Percentiles rank a stretch among this genome's conserved stretches.
Conservation (phyloP, 1,284 basidiomycete genomes). For the Porogramme epimiltina region DNA sequence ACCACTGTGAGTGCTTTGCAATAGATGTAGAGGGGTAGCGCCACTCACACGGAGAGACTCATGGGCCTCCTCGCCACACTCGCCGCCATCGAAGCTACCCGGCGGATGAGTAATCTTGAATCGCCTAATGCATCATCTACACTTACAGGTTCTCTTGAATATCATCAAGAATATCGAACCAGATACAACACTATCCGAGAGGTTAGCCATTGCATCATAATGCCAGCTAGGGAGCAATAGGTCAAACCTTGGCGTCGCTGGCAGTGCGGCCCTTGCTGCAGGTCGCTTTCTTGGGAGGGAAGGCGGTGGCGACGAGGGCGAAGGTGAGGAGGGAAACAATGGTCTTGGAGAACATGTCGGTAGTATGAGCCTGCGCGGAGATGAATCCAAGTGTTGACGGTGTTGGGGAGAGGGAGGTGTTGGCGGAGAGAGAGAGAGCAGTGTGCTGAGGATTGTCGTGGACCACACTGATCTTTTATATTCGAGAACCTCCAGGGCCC, state of each 20-base stretch:
- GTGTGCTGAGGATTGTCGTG: background rate
- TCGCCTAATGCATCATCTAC: background rate
- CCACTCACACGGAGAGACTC: conserved; percentile 21
- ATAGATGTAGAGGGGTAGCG: background rate
- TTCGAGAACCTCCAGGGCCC: too few species aligned
- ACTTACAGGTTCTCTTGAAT: conserved; percentile 14
- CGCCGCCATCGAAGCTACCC: conserved; percentile 12
- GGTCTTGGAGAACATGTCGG: conserved; percentile 14
- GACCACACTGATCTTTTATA: background rate
- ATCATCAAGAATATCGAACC: conserved; percentile 19
- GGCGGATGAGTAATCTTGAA: background rate
- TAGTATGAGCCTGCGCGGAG: background rate
- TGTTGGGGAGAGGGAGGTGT: background rate
- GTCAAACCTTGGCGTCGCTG: conserved; percentile 30
- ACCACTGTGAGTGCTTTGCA: background rate
- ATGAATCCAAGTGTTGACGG: background rate
- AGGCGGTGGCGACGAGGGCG: conserved; percentile 7
- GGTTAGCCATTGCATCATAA: background rate
- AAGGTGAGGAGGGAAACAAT: conserved; percentile 11
- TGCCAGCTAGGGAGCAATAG: too few species aligned
- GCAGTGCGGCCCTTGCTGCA: conserved; percentile 29
- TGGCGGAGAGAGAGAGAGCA: background rate
- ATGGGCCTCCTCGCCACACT: conserved; percentile 29
- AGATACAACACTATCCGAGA: conserved; percentile 12
- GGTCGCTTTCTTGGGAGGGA: conserved; percentile 15